Evolutionary conservation across 2,329 filamentous ascomycete genomes (phyloP).

Genomic region (Nothophoma quercina): DNA sequence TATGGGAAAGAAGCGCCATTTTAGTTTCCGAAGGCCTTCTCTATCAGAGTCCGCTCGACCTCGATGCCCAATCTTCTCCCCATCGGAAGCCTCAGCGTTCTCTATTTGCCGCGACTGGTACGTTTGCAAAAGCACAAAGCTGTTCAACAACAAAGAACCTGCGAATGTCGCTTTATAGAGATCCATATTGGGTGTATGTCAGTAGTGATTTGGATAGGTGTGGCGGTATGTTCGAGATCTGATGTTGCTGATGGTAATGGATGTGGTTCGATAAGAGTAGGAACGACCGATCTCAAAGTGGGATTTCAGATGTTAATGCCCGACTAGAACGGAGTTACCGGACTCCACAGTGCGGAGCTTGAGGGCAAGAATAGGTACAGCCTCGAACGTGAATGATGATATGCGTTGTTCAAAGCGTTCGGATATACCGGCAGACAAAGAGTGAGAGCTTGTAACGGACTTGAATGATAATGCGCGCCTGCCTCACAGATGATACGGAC

Average conservation of each 20-base stretch:
- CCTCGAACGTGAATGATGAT: conserved; percentile 6
- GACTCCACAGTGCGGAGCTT: not conserved
- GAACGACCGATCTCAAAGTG: not conserved
- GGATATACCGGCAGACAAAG: conserved; percentile 1
- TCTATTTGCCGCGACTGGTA: conserved; percentile 29
- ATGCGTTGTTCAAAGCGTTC: conserved; percentile 3
- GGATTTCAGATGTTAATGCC: not conserved
- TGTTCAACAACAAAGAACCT: conserved; percentile 38
- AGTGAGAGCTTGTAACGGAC: conserved; percentile 7
- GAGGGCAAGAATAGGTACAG: not conserved
- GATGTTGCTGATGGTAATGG: not conserved
- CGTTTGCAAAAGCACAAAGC: conserved; percentile 35
- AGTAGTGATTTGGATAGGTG: too few relatives aligned
- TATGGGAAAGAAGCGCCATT: conserved; percentile 54
- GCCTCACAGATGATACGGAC: conserved; percentile 8
- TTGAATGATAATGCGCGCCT: not conserved
- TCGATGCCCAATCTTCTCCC: conserved; percentile 35
- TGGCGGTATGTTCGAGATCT: too few relatives aligned
- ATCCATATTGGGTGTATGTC: conserved; percentile 37
- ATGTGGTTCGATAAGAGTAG: not conserved
- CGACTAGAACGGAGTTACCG: not conserved
- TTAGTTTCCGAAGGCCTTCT: conserved; percentile 48
- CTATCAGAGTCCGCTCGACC: conserved; percentile 33
- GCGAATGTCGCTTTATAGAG: conserved; percentile 42
- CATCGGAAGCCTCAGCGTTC: conserved; percentile 8